These are phyloP conservation scores for Penstemon barbatus DNA, from an alignment of 257 asterid species.

Conservation along the genomic window DNA sequence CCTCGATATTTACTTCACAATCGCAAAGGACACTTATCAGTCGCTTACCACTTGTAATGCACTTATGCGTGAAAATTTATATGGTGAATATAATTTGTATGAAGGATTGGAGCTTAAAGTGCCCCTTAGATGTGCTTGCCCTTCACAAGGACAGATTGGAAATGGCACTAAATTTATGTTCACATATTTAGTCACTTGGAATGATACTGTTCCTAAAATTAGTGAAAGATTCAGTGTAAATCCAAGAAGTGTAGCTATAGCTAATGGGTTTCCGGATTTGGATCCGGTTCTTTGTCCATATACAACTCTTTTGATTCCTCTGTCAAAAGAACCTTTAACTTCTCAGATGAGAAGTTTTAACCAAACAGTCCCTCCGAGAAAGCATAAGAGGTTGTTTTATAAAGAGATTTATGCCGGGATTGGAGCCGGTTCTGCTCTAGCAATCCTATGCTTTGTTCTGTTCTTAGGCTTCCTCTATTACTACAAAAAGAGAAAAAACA, in stretches of 20 bases:
- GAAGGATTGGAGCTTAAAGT: constrained; percentile 41
- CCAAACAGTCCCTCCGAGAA: constrained; percentile 1
- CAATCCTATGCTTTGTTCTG: constrained; percentile 39
- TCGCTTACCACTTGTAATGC: constrained; percentile 64
- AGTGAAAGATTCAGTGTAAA: constrained; percentile 45
- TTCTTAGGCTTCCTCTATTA: constrained; percentile 27
- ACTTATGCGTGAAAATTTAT: constrained; percentile 41
- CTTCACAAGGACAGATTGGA: constrained; percentile 42
- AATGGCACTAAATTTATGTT: constrained; percentile 48
- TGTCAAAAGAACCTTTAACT: constrained; percentile 38
- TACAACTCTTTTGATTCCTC: constrained; percentile 66
- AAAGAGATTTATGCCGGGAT: constrained; percentile 41
- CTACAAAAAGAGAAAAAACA: constrained; percentile 20
- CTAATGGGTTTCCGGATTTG: constrained; percentile 46
- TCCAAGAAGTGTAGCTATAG: constrained; percentile 37
- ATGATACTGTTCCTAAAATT: constrained; percentile 35
- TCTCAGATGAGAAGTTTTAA: constrained; percentile 30
- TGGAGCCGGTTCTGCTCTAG: constrained; percentile 48
- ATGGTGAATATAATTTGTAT: constrained; percentile 21
- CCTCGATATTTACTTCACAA: constrained; percentile 34
- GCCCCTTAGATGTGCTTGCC: constrained; percentile 79
- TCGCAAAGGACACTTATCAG: constrained; percentile 47
- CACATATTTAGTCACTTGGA: constrained; percentile 46
- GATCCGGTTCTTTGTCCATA: constrained; percentile 44
- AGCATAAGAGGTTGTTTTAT: constrained; percentile 25